These are phyloP conservation scores for Nyctanthes arbortristis DNA, from an alignment of 257 asterid genomes.

Conservation along the genomic window DNA sequence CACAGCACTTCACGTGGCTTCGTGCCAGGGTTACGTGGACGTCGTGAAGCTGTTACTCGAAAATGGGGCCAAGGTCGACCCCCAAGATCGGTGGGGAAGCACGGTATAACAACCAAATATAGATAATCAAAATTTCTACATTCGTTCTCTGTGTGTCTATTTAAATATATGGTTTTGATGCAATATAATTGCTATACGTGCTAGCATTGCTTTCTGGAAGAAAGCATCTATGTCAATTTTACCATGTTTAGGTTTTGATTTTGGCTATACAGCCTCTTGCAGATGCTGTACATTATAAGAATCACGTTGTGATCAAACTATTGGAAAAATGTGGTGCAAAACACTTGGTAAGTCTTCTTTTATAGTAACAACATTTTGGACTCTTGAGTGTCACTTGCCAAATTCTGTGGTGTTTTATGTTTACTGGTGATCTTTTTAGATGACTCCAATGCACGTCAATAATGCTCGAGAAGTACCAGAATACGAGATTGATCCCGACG, in stretches of 20 bases:
- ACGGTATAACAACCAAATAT: conserved; percentile 55
- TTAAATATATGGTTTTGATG: not conserved
- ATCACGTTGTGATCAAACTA: conserved; percentile 66
- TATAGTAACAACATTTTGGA: not conserved
- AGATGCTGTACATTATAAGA: conserved; percentile 87
- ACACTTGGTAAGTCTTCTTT: conserved; percentile 47
- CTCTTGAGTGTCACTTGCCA: not conserved
- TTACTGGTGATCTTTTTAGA: conserved; percentile 37
- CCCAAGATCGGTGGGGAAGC: conserved; percentile 95
- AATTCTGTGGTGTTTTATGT: not conserved
- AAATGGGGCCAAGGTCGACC: conserved; percentile 60
- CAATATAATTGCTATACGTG: not conserved
- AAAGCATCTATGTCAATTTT: not conserved
- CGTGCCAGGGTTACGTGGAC: conserved; percentile 89
- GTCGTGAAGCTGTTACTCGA: conserved; percentile 63
- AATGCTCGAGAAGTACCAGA: conserved; percentile 83
- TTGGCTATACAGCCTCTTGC: conserved; percentile 73
- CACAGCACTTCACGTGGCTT: conserved; percentile 91
- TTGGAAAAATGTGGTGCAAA: conserved; percentile 81
- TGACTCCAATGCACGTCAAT: conserved; percentile 86
- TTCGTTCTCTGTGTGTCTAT: not conserved
- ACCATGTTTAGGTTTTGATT: conserved; percentile 7
- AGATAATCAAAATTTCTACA: not conserved
- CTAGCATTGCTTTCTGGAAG: conserved; percentile 15
- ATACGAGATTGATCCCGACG: conserved; percentile 77